These are phyloP conservation scores for Linnemannia zychae DNA, from an alignment of 192 early-diverging fungal species.

Conservation along the genomic window DNA sequence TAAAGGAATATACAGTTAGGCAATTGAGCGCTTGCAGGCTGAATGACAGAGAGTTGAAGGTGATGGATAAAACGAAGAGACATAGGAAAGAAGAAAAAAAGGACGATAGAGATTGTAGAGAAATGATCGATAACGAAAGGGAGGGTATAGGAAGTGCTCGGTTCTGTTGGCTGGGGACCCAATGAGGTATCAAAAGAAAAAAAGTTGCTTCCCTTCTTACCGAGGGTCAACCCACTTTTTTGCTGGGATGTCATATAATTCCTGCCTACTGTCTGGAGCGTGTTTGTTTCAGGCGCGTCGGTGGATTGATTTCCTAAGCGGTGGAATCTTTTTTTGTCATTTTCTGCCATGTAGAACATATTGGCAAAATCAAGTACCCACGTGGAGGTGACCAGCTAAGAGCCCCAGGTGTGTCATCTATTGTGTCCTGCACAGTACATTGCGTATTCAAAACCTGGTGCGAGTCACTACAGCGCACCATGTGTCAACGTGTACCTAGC, in stretches of 20 bases:
- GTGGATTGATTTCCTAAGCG: background rate
- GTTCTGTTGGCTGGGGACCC: too few species aligned
- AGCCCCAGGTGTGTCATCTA: background rate
- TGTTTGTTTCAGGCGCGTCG: constrained; percentile 4
- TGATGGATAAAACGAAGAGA: background rate
- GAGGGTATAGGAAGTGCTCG: too few species aligned
- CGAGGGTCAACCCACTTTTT: background rate
- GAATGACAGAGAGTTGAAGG: background rate
- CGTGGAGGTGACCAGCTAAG: background rate
- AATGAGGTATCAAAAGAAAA: too few species aligned
- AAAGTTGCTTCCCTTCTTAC: background rate
- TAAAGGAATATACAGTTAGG: background rate
- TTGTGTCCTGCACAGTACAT: too few species aligned
- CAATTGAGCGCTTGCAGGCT: background rate
- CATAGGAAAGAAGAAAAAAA: background rate
- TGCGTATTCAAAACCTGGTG: background rate
- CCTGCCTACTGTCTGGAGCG: background rate
- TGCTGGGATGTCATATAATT: background rate
- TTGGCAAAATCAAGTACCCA: background rate
- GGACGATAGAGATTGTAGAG: background rate
- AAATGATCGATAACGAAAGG: too few species aligned
- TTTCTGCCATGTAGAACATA: background rate
- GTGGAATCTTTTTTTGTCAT: background rate
- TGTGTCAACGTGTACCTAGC: too few species aligned
- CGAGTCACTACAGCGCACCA: too few species aligned